Conservation (phyloP, 768 basidiomycete species). For the Hericium rajendrae region DNA sequence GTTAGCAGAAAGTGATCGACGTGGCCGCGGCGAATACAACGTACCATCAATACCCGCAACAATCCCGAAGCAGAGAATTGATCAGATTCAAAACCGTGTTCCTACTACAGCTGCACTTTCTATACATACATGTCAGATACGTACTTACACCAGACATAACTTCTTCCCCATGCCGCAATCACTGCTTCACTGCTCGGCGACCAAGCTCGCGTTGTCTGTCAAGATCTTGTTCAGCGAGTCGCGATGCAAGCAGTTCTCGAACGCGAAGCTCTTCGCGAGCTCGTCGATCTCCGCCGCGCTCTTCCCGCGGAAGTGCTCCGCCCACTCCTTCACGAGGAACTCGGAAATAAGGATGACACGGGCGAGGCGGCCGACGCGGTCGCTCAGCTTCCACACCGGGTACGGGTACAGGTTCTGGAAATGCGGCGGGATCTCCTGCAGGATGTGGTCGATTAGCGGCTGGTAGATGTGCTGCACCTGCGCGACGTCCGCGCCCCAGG, state of each 20-base stretch:
- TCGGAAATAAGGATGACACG: slow-evolving; percentile 64
- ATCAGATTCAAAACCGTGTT: no score
- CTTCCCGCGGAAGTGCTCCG: slow-evolving; percentile 55
- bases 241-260: slow-evolving; percentile 58
- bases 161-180: no score
- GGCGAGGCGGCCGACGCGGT: slow-evolving; percentile 47
- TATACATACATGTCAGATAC: no score
- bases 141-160: no score
- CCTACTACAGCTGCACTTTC: no score
- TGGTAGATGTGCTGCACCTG: slow-evolving; percentile 49
- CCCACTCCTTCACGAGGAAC: slow-evolving; percentile 66
- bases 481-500: slow-evolving; percentile 65
- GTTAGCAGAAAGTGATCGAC: no score
- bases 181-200: slow-evolving; percentile 1
- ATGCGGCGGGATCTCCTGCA: slow-evolving; percentile 39
- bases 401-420: slow-evolving; percentile 50
- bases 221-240: slow-evolving; percentile 40
- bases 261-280: slow-evolving; percentile 68
- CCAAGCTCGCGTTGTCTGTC: slow-evolving; percentile 19
- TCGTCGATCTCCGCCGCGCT: slow-evolving; percentile 53
- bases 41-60: no score
- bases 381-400: slow-evolving; percentile 53
- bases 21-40: no score
- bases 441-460: slow-evolving; percentile 55
- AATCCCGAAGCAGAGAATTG: no score